Evolutionary conservation across 2,329 filamentous ascomycete species (phyloP).

Genomic region (Fusarium sublunatum): DNA sequence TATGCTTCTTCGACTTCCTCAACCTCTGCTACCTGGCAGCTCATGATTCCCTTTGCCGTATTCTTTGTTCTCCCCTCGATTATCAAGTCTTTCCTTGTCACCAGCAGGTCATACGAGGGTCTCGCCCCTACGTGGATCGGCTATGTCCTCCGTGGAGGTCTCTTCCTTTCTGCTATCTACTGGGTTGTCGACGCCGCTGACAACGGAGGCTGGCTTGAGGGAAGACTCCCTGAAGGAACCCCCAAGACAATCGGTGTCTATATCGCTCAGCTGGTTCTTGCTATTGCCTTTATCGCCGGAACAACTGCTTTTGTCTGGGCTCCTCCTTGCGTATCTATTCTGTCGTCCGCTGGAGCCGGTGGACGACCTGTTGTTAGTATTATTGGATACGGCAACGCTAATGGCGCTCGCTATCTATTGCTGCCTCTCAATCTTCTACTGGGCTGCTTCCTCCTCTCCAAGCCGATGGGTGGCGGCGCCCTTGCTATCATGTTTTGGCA

Average conservation of each 20-base stretch:
- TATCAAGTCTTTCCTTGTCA: conserved; percentile 81
- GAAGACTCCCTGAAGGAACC: conserved; percentile 62
- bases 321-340: conserved; percentile 83
- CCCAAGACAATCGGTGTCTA: conserved; percentile 81
- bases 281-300: conserved; percentile 83
- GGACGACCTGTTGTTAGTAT: conserved; percentile 75
- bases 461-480: conserved; percentile 92
- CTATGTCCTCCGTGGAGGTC: conserved; percentile 78
- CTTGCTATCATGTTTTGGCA: conserved; percentile 88
- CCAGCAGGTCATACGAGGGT: conserved; percentile 89
- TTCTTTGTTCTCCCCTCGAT: conserved; percentile 78
- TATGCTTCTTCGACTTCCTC: conserved; percentile 93
- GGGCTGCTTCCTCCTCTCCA: conserved; percentile 83
- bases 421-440: conserved; percentile 82
- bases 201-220: conserved; percentile 81
- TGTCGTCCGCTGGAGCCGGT: conserved; percentile 59
- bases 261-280: conserved; percentile 83
- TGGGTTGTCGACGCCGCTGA: conserved; percentile 93
- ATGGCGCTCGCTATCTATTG: conserved; percentile 89
- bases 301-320: conserved; percentile 88
- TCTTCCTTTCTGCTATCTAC: conserved; percentile 81
- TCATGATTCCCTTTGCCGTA: conserved; percentile 81
- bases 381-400: conserved; percentile 91
- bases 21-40: conserved; percentile 91
- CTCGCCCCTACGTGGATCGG: conserved; percentile 87